Conservation (phyloP, 257 asterid species). For the Eustoma russellianum region DNA sequence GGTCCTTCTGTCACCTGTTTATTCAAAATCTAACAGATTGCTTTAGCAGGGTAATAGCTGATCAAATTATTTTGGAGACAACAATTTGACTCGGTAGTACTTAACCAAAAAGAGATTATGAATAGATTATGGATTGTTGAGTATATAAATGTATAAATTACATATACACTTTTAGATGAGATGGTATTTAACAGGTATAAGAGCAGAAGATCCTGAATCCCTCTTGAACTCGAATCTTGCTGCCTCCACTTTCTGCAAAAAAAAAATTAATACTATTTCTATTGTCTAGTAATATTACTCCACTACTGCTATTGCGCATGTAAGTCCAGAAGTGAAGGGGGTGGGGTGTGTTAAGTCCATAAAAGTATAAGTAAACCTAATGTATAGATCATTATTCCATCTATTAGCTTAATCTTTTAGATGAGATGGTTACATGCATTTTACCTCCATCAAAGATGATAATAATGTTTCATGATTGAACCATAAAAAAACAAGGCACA, state of each 20-base stretch:
- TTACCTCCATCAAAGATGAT: too few relatives aligned
- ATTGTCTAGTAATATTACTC: too few relatives aligned
- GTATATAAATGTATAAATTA: background rate
- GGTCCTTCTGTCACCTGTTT: constrained; percentile 46
- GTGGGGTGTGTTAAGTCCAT: background rate
- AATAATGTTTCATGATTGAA: too few relatives aligned
- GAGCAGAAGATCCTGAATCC: background rate
- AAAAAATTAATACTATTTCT: background rate
- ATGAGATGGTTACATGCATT: background rate
- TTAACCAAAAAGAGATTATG: background rate
- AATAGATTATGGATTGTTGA: background rate
- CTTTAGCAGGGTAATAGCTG: background rate
- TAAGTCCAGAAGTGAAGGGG: background rate
- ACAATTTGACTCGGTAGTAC: background rate
- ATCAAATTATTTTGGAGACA: background rate
- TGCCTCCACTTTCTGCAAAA: background rate
- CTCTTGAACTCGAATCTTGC: background rate
- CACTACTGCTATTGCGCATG: too few relatives aligned
- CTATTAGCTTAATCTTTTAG: background rate
- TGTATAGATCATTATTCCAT: background rate
- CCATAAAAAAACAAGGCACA: too few relatives aligned
- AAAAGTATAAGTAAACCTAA: background rate
- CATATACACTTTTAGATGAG: background rate
- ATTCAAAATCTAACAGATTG: background rate
- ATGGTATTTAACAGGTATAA: background rate